These are phyloP conservation scores for Pestalotiopsis sp. DNA, from an alignment of 2,329 filamentous ascomycete species.

Conservation along the genomic window DNA sequence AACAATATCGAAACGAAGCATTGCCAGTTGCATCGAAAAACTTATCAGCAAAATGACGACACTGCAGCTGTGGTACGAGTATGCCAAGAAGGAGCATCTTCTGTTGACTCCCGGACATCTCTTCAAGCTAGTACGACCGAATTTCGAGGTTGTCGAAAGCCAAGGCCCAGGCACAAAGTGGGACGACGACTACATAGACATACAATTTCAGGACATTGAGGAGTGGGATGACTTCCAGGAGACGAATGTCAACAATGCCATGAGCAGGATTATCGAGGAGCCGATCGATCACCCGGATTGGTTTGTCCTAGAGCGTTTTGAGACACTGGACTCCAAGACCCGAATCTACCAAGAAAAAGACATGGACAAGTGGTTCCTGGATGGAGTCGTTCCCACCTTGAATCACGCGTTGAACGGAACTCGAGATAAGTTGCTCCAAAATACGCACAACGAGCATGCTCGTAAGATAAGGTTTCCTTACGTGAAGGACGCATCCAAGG, in stretches of 20 bases:
- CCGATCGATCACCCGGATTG: too few relatives aligned
- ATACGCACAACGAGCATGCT: neutral
- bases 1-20: too few relatives aligned
- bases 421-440: neutral
- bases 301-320: neutral
- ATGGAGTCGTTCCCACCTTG: neutral
- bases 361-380: neutral
- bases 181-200: neutral
- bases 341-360: neutral
- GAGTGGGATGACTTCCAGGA: neutral
- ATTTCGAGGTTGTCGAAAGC: neutral
- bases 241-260: neutral
- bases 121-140: constrained; percentile 30
- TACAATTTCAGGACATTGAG: neutral
- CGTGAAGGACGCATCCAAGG: neutral
- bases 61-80: neutral
- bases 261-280: neutral
- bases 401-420: neutral
- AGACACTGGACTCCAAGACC: neutral
- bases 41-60: neutral
- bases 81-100: neutral
- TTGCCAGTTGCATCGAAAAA: too few relatives aligned
- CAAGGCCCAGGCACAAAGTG: neutral
- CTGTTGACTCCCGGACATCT: constrained; percentile 18
- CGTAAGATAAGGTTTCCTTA: neutral